Conservation (phyloP, 2,329 filamentous ascomycete species). For the Ophiostoma quercus region DNA sequence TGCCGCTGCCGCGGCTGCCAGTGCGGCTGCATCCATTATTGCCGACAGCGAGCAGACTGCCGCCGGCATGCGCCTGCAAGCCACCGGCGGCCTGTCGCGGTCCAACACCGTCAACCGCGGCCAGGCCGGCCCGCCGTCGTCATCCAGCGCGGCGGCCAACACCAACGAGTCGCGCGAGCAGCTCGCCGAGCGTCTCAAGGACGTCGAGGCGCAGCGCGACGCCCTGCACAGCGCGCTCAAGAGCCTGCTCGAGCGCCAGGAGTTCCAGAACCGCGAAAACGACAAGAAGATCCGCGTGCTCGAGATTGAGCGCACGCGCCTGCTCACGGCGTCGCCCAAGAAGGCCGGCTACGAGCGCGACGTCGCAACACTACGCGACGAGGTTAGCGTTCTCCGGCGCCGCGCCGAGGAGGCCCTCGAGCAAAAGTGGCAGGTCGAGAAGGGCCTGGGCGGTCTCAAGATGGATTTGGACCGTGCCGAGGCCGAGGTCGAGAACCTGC, state of each 20-base stretch:
- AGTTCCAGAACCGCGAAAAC: conserved; percentile 76
- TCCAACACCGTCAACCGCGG: conserved; percentile 50
- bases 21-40: not conserved
- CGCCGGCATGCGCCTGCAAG: not conserved
- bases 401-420: conserved; percentile 91
- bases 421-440: conserved; percentile 65
- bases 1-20: conserved; percentile 28
- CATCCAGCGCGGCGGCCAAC: conserved; percentile 10
- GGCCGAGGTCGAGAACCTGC: conserved; percentile 82
- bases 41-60: conserved; percentile 21
- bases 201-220: conserved; percentile 89
- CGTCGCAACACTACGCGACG: conserved; percentile 70
- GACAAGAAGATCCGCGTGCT: conserved; percentile 72
- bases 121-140: conserved; percentile 14
- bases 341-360: conserved; percentile 79
- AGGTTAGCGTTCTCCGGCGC: conserved; percentile 76
- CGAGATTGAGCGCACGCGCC: conserved; percentile 71
- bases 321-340: conserved; percentile 62
- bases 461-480: conserved; percentile 96
- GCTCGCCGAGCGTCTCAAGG: conserved; percentile 75
- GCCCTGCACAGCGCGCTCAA: conserved; percentile 83
- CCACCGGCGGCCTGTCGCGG: conserved; percentile 36
- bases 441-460: conserved; percentile 49
- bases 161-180: conserved; percentile 58
- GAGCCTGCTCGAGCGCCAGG: conserved; percentile 77